Evolutionary conservation across 139 green algal species (phyloP).

Genomic region (Ostreobium quekettii): DNA sequence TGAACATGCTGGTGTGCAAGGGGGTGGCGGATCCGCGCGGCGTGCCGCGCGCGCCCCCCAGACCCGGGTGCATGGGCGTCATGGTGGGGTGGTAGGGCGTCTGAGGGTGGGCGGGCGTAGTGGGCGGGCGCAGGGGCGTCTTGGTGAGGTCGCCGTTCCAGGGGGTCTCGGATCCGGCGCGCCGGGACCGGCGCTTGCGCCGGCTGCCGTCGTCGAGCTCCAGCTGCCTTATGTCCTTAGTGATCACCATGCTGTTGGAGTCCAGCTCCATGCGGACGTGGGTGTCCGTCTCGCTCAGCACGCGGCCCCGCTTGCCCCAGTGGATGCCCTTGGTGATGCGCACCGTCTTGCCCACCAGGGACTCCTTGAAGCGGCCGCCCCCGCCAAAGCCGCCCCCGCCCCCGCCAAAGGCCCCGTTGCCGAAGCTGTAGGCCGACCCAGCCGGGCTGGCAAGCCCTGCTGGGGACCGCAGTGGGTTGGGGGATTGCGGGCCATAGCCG

Average conservation of each 20-base stretch:
- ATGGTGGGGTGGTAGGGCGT: not conserved
- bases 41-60: not conserved
- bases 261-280: slow-evolving; percentile 17
- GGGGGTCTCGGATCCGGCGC: not conserved
- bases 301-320: slow-evolving; percentile 2
- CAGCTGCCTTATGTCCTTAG: slow-evolving; percentile 3
- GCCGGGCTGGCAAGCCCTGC: not conserved
- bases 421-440: too few relatives aligned
- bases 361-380: not conserved
- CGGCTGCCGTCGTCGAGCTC: not conserved
- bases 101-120: not conserved
- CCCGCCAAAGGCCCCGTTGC: too few relatives aligned
- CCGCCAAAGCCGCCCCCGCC: not conserved
- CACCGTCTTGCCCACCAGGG: slow-evolving; percentile 1
- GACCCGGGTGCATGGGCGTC: not conserved
- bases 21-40: not conserved
- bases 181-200: not conserved
- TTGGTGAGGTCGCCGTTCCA: too few relatives aligned
- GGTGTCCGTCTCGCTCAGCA: slow-evolving; percentile 12
- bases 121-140: too few relatives aligned
- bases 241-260: not conserved
- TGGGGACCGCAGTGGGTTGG: not conserved
- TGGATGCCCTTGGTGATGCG: slow-evolving; percentile 8
- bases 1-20: too few relatives aligned
- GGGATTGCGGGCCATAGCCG: too few relatives aligned